Evolutionary conservation across 306 rosid species (phyloP), one percentile per base, ranked within the genome.

Genomic region (Vicia faba): DNA sequence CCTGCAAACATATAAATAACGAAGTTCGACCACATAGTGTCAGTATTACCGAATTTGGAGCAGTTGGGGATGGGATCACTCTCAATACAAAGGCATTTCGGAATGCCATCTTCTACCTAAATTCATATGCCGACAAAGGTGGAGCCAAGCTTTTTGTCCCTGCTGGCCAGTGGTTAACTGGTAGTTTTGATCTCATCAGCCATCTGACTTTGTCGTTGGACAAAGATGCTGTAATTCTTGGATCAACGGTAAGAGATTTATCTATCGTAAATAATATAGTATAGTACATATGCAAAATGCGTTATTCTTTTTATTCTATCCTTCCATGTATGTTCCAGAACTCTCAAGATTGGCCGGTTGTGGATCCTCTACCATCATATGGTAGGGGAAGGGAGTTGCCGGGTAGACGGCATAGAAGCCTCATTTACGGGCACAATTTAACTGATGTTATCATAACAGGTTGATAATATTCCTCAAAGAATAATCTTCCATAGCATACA

Each of bases 341-440:
- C 75, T 82, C 72, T 0, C 64, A 79, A 26, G 86, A 83, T 41
- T 91, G 97, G 96, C 96, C 91, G 20, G 48, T 91, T 65, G 70
- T 84, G 43, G 91, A 86, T 28, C 93, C 96, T 10, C 79, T 91
- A 12, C 96, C 96, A 31, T 88, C 97, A 11, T 91, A 91, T 57
- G 97, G 97, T 64, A 90, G 87, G 63, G 97, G 97, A 33, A 87
- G 97, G 81, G 97, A 91, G 76, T 77, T 84, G 71, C 84, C 88
- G 1, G 96, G 97, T 59, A 84, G 83, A 77, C 83, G 97, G 82
- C 89, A 84, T 76, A 75, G 8, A 59, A 86, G 91, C 82, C 91
- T 91, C 76, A 83, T 91, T 15, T 85, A 75, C 56, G 97, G 97
- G 38, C 31, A 43, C 79, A 82, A 86, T 77, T 80, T 88, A 72